Evolutionary conservation across 2,329 filamentous ascomycete genomes (phyloP).

Genomic region (Aureobasidium vineae): DNA sequence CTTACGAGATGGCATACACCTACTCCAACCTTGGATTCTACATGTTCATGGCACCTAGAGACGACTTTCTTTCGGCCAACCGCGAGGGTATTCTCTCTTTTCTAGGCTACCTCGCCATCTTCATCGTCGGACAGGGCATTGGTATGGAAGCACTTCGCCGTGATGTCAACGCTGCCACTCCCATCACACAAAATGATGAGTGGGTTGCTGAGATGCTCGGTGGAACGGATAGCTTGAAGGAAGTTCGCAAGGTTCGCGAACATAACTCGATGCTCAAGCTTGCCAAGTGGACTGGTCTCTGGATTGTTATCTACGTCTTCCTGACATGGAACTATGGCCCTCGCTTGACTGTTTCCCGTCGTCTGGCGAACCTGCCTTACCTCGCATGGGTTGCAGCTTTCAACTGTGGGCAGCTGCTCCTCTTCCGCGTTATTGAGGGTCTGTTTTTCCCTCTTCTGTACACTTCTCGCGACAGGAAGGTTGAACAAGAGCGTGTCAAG

Average conservation of each 20-base stretch:
- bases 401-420: constrained; percentile 77
- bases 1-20: constrained; percentile 75
- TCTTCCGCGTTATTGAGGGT: constrained; percentile 75
- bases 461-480: constrained; percentile 52
- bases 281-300: constrained; percentile 62
- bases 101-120: constrained; percentile 89
- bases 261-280: constrained; percentile 50
- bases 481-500: constrained; percentile 63
- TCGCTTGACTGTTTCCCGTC: constrained; percentile 74
- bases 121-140: constrained; percentile 80
- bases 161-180: constrained; percentile 33
- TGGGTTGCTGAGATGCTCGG: constrained; percentile 41
- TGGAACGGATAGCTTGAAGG: constrained; percentile 26
- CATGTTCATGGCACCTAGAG: constrained; percentile 77
- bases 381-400: constrained; percentile 90
- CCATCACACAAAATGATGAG: constrained; percentile 39
- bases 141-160: constrained; percentile 76
- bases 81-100: constrained; percentile 96
- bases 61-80: constrained; percentile 80
- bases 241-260: constrained; percentile 24
- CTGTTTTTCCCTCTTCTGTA: constrained; percentile 73
- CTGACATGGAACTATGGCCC: constrained; percentile 69
- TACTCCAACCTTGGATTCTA: constrained; percentile 75
- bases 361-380: constrained; percentile 90
- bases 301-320: constrained; percentile 68